These are phyloP conservation scores for Chytriomyces hyalinus DNA, from an alignment of 192 early-diverging fungal species.

Conservation along the genomic window DNA sequence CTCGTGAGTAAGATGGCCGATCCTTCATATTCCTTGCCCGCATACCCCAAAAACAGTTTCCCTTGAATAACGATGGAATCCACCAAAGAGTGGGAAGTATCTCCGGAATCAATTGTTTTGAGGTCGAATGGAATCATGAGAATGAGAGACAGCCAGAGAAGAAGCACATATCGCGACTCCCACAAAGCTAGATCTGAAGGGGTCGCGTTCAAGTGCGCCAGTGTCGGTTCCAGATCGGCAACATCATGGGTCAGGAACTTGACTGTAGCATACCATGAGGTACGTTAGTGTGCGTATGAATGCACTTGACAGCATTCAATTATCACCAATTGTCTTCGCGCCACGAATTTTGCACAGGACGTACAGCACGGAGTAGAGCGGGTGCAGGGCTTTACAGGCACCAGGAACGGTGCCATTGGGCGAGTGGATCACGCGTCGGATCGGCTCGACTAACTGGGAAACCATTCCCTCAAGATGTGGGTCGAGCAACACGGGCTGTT, in stretches of 20 bases:
- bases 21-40: constrained; percentile 88
- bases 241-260: constrained; percentile 93
- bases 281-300: neutral
- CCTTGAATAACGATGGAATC: constrained; percentile 69
- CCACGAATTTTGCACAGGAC: constrained; percentile 85
- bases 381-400: constrained; percentile 11
- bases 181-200: constrained; percentile 54
- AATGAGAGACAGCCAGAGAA: constrained; percentile 95
- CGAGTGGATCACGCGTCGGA: constrained; percentile 10
- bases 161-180: constrained; percentile 79
- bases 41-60: constrained; percentile 68
- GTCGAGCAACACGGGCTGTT: constrained; percentile 75
- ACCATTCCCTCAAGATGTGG: constrained; percentile 72
- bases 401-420: neutral
- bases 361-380: constrained; percentile 68
- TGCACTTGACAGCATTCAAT: neutral
- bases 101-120: constrained; percentile 76
- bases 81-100: constrained; percentile 53
- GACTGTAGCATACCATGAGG: constrained; percentile 48
- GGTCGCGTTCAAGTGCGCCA: constrained; percentile 62
- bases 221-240: constrained; percentile 84
- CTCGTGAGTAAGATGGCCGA: constrained; percentile 82
- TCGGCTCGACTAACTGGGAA: constrained; percentile 56
- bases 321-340: constrained; percentile 80
- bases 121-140: constrained; percentile 97